These are phyloP conservation scores for Trichophyton simii DNA, from an alignment of 2,329 filamentous ascomycete genomes.

Conservation along the genomic window DNA sequence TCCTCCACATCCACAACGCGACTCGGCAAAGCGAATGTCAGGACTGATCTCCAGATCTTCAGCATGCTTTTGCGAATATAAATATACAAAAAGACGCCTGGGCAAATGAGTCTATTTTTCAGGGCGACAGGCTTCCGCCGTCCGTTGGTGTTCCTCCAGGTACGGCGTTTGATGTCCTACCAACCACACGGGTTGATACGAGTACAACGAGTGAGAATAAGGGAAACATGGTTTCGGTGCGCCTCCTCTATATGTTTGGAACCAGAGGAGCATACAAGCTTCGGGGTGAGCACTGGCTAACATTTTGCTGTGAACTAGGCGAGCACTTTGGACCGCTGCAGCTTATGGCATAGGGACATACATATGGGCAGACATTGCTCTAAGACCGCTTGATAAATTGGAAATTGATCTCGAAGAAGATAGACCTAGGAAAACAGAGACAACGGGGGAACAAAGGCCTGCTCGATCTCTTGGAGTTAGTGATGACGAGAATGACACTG, in stretches of 20 bases:
- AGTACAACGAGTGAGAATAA: constrained; percentile 3
- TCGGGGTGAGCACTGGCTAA: not conserved
- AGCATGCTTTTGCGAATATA: not conserved
- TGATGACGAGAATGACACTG: not conserved
- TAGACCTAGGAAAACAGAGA: not conserved
- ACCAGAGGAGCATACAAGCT: not conserved
- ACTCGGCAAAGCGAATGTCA: not conserved
- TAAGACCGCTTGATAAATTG: constrained; percentile 3
- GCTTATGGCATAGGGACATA: not conserved
- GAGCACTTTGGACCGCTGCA: not conserved
- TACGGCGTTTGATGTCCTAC: not conserved
- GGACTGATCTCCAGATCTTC: not conserved
- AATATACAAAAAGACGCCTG: not conserved
- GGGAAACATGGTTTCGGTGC: not conserved
- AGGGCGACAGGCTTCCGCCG: not conserved
- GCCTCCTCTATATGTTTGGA: not conserved
- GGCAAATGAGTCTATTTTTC: not conserved
- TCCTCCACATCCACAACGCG: not conserved
- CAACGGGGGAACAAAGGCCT: not conserved
- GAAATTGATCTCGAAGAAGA: not conserved
- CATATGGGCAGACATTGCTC: constrained; percentile 2
- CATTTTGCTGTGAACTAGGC: not conserved
- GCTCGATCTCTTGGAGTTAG: not conserved
- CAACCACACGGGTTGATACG: not conserved
- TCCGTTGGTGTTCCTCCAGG: not conserved